These are phyloP conservation scores for Phytophthora ohioensis DNA, from an alignment of 352 stramenopile genomes.

Conservation along the genomic window DNA sequence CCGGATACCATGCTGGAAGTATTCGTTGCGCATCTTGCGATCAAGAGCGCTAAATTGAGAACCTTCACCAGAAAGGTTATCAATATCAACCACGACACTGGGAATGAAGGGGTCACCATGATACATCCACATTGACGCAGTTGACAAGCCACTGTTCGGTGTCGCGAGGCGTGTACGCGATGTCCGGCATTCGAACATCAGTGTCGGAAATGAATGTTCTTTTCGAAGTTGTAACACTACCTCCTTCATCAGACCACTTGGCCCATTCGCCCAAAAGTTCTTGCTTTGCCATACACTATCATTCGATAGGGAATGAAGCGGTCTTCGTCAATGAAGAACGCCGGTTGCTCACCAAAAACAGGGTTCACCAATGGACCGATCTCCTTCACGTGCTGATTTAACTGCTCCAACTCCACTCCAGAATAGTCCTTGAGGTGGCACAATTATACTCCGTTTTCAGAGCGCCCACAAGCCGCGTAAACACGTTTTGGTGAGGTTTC, in stretches of 20 bases:
- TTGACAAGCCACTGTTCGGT: neutral
- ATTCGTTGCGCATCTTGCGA: constrained; percentile 23
- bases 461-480: constrained; percentile 29
- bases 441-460: constrained; percentile 38
- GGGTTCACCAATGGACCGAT: constrained; percentile 27
- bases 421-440: constrained; percentile 19
- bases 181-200: constrained; percentile 12
- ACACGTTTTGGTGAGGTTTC: constrained; percentile 15
- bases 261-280: constrained; percentile 3
- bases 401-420: constrained; percentile 23
- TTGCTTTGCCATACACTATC: constrained; percentile 21
- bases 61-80: constrained; percentile 10
- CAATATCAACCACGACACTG: constrained; percentile 10
- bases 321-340: constrained; percentile 41
- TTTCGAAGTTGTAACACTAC: constrained; percentile 13
- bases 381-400: constrained; percentile 31
- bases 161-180: constrained; percentile 11
- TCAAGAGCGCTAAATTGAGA: constrained; percentile 12
- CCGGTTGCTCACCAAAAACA: constrained; percentile 29
- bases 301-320: constrained; percentile 26
- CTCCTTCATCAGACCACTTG: constrained; percentile 10
- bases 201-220: constrained; percentile 10
- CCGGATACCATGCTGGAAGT: constrained; percentile 16
- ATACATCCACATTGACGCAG: constrained; percentile 25
- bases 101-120: constrained; percentile 30